Evolutionary conservation across 176 grass and related monocot genomes (phyloP), one percentile per base, ranked within the genome.

Genomic region (Alloteropsis semialata): DNA sequence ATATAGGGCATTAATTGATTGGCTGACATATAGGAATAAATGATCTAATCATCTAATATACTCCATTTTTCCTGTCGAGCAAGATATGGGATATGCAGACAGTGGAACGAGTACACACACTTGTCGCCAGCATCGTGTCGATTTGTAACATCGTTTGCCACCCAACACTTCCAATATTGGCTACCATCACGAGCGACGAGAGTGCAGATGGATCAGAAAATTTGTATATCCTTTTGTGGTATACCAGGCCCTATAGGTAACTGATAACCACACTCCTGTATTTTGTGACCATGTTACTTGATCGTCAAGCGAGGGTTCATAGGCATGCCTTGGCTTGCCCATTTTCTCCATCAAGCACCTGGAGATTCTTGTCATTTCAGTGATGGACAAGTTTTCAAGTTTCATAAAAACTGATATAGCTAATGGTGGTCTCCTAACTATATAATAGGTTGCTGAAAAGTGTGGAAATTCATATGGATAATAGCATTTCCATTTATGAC

Each of bases 401-500:
- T 50, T 50, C 4, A 10, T 16, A 51, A 51, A 21, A 51, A 51
- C 17, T 51, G 24, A 24, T 56, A 56, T 10, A 56, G 24, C 53
- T 56, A 10, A 56, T 56, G 53, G 21, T 55, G 51, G 48, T 50
- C 48, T 50, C 16, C 48, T 56, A 9, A 55, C n/a, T 56, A 24
- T 22, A 56, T 56, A 56, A 24, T 24, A 56, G 21, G 53, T 19
- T 56, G 8, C 2, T 56, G 53, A 56, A 56, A 56, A 24, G 53
- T 6, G 1, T 56, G 8, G 53, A 56, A 24, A 6, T 11, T 55
- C 19, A 8, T 55, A n/a, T 55, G 19, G 51, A 55, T 15, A 21
- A 14, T 10, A 3, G 0, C n/a, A 0, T 10, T 0, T 8, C 1
- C 5, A n/a, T n/a, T n/a, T n/a, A n/a, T 22, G 1, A 55, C 21